phyloP scores from a whole-genome alignment of 2,329 filamentous ascomycete genomes.

The Biscogniauxia sp. region DNA sequence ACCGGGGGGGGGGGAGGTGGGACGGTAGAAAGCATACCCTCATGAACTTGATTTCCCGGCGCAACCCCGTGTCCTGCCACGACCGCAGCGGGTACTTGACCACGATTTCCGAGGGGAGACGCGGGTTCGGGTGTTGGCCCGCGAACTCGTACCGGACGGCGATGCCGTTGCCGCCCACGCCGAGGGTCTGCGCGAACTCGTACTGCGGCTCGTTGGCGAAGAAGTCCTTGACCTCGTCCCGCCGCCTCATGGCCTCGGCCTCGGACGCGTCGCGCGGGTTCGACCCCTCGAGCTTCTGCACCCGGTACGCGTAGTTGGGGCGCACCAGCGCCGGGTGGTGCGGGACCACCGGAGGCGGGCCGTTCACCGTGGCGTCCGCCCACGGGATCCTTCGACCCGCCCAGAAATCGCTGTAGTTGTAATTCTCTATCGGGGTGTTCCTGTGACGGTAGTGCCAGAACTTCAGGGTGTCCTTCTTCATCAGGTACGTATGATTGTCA shows the following conservation, averaged over 20 bases:
- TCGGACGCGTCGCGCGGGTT: too few relatives aligned
- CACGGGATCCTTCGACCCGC: background rate
- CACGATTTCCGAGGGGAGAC: background rate
- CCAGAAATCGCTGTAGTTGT: background rate
- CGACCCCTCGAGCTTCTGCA: background rate
- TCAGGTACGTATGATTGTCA: too few relatives aligned
- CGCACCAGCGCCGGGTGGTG: background rate
- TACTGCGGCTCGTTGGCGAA: background rate
- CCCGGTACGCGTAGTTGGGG: background rate
- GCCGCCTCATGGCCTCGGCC: too few relatives aligned
- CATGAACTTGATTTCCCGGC: background rate
- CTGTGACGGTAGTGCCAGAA: background rate
- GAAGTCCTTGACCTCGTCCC: background rate
- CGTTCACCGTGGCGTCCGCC: too few relatives aligned
- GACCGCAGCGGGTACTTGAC: background rate
- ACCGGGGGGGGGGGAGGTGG: too few relatives aligned
- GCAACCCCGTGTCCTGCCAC: background rate
- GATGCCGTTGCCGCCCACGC: background rate
- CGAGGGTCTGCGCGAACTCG: background rate
- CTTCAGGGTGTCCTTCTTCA: background rate
- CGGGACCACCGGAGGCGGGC: too few relatives aligned
- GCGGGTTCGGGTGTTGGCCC: background rate
- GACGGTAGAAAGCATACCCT: too few relatives aligned
- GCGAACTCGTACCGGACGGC: background rate
- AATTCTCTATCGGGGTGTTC: background rate